phyloP scores from a whole-genome alignment of 2,329 filamentous ascomycete species.

The Penicillium sclerotiorum region DNA sequence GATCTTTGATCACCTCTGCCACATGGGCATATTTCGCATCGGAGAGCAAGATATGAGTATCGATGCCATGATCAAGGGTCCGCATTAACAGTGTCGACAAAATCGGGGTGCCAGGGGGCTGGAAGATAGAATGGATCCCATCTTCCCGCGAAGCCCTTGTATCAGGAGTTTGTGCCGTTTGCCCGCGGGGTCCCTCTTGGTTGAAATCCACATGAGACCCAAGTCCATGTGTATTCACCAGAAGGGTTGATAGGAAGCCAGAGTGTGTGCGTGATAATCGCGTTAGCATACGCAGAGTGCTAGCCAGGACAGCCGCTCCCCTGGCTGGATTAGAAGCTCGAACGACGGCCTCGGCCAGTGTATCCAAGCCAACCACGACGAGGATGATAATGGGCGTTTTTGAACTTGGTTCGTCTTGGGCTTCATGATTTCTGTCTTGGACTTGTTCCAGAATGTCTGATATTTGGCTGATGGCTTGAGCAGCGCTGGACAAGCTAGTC shows the following conservation, averaged over 20 bases:
- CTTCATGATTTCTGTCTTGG: slow-evolving; percentile 13
- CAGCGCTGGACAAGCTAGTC: slow-evolving; percentile 32
- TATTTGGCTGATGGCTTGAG: slow-evolving; percentile 35
- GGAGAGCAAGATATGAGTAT: slow-evolving; percentile 43
- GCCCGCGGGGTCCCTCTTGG: slow-evolving; percentile 1
- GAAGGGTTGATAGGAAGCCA: slow-evolving; percentile 34
- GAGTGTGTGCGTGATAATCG: slow-evolving; percentile 34
- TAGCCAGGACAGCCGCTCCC: slow-evolving; percentile 36
- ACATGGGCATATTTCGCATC: slow-evolving; percentile 26
- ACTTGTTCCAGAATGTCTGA: slow-evolving; percentile 28
- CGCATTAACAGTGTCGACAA: slow-evolving; percentile 37
- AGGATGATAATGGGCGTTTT: slow-evolving; percentile 22
- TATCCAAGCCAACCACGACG: slow-evolving; percentile 42
- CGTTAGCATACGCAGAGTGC: slow-evolving; percentile 37
- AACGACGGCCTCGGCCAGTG: slow-evolving; percentile 39
- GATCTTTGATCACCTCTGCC: slow-evolving; percentile 45
- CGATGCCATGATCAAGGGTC: slow-evolving; percentile 43
- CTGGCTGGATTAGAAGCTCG: slow-evolving; percentile 40
- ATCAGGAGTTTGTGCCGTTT: not conserved
- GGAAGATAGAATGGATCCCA: slow-evolving; percentile 33
- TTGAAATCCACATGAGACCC: slow-evolving; percentile 17
- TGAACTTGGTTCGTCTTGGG: not conserved
- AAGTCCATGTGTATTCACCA: slow-evolving; percentile 41
- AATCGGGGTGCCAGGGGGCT: slow-evolving; percentile 17
- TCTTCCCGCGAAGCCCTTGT: slow-evolving; percentile 13